A percentile compares a stretch with the other conserved stretches of the same genome.
Conservation (phyloP, 2,329 filamentous ascomycete species). For the Xylaria sp. region DNA sequence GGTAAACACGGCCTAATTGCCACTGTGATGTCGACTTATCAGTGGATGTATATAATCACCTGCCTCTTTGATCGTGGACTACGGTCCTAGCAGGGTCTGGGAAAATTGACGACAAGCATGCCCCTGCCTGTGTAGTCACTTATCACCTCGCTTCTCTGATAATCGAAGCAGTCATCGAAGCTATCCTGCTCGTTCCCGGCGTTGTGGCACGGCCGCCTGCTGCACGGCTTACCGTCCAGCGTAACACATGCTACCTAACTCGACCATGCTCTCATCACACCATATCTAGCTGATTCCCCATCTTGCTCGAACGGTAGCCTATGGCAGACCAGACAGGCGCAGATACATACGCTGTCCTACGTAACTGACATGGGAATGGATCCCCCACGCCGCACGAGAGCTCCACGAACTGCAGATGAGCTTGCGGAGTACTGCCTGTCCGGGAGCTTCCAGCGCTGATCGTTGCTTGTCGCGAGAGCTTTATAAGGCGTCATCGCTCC, state of each 20-base stretch:
- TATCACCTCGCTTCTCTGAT: slow-evolving; percentile 15
- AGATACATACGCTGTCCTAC: not conserved
- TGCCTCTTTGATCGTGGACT: slow-evolving; percentile 30
- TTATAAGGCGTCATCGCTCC: slow-evolving; percentile 25
- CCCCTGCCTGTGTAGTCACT: slow-evolving; percentile 5
- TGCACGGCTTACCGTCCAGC: slow-evolving; percentile 17
- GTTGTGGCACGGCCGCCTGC: slow-evolving; percentile 10
- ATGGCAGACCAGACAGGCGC: not conserved
- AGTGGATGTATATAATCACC: slow-evolving; percentile 22
- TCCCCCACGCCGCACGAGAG: slow-evolving; percentile 5
- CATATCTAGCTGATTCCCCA: slow-evolving; percentile 2
- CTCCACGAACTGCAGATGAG: slow-evolving; percentile 10
- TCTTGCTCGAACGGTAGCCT: not conserved
- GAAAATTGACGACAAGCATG: not conserved
- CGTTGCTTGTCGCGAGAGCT: slow-evolving; percentile 5
- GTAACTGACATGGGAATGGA: slow-evolving; percentile 1
- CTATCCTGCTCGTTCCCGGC: slow-evolving; percentile 14
- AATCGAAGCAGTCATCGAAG: slow-evolving; percentile 12
- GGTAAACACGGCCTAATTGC: slow-evolving; percentile 2
- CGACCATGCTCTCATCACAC: slow-evolving; percentile 4
- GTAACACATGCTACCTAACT: not conserved
- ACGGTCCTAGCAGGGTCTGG: slow-evolving; percentile 6
- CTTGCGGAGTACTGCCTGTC: slow-evolving; percentile 25
- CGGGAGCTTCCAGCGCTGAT: slow-evolving; percentile 19
- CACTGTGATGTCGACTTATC: slow-evolving; percentile 11